Percentiles rank a stretch among this genome's conserved stretches.
phyloP scores from a whole-genome alignment of 2,329 filamentous ascomycete species.

The Arthroderma sp. region DNA sequence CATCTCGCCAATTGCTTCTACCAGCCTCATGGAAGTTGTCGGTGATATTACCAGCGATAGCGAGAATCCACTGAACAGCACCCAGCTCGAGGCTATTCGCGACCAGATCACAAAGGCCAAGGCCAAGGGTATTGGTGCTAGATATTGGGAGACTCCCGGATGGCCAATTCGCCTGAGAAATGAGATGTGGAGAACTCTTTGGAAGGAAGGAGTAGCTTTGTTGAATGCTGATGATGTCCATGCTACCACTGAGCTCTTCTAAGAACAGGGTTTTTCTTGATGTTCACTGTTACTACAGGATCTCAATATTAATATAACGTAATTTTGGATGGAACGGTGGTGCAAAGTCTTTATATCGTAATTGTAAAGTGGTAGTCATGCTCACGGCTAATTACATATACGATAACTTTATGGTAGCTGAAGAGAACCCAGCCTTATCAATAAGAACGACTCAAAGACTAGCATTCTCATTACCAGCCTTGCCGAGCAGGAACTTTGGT shows the following conservation, averaged over 20 bases:
- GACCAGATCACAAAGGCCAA: conserved; percentile 44
- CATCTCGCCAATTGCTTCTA: conserved; percentile 44
- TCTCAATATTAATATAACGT: neutral
- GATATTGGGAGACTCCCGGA: conserved; percentile 53
- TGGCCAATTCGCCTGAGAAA: conserved; percentile 50
- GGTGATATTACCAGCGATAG: conserved; percentile 33
- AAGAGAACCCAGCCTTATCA: neutral
- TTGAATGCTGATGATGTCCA: conserved; percentile 54
- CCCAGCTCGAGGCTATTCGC: conserved; percentile 40
- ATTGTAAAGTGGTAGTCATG: too few relatives aligned
- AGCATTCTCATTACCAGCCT: neutral
- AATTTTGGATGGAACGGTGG: neutral
- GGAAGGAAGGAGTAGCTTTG: conserved; percentile 47
- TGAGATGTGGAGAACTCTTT: conserved; percentile 45
- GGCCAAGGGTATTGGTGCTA: conserved; percentile 44
- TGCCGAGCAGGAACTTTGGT: neutral
- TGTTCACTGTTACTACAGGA: neutral
- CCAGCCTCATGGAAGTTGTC: conserved; percentile 37
- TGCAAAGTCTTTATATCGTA: neutral
- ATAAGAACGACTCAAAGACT: neutral
- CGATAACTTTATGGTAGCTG: neutral
- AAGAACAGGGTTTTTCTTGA: neutral
- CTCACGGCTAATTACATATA: neutral
- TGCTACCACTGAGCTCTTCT: conserved; percentile 25
- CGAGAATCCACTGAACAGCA: conserved; percentile 19